These are phyloP conservation scores for Saccharomycopsis hybrid DNA, from an alignment of 1,139 yeast genomes.

Conservation along the genomic window DNA sequence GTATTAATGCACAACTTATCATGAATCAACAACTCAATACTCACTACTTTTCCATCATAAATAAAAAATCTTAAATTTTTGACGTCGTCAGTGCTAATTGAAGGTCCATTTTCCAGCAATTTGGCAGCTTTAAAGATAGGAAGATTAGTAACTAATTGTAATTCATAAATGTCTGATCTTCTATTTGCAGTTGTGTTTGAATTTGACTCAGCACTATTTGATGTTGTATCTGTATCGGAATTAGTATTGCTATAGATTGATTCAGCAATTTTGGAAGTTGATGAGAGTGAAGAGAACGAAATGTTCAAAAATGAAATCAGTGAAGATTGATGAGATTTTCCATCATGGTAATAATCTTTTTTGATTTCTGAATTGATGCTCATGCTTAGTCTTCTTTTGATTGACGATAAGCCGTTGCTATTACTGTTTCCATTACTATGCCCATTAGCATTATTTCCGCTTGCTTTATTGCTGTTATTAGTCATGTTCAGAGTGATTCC, in stretches of 20 bases:
- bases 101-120: too few species aligned
- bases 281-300: conserved; percentile 1
- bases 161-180: conserved; percentile 5
- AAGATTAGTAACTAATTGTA: conserved; percentile 9
- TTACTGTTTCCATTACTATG: neutral
- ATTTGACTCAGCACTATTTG: too few species aligned
- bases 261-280: neutral
- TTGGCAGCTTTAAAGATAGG: conserved; percentile 4
- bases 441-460: too few species aligned
- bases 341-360: neutral
- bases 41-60: conserved; percentile 11
- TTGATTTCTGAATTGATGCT: conserved; percentile 3
- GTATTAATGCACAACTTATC: conserved; percentile 8
- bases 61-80: conserved; percentile 10
- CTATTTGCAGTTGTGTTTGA: neutral
- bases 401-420: neutral
- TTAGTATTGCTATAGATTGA: neutral
- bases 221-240: too few species aligned
- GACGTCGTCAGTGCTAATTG: too few species aligned
- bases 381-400: conserved; percentile 9
- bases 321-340: neutral
- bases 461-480: too few species aligned
- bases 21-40: conserved; percentile 4
- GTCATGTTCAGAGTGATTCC: too few species aligned
- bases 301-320: conserved; percentile 2